Percentiles rank a stretch among this genome's conserved stretches.
These are phyloP conservation scores for Rugosomyces carneus DNA, from an alignment of 1,284 basidiomycete species.

Conservation along the genomic window DNA sequence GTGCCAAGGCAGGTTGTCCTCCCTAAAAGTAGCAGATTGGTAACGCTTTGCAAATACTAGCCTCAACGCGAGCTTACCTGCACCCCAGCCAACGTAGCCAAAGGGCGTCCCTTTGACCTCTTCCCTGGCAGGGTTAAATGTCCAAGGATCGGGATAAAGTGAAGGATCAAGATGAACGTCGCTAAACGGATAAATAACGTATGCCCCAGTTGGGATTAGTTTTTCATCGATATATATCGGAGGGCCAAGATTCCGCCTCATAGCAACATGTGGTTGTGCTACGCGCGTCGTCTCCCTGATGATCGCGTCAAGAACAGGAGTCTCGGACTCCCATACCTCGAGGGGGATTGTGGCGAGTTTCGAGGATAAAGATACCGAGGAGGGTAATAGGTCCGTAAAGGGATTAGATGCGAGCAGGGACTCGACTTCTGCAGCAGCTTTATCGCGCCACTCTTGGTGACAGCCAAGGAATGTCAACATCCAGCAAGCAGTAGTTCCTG, in stretches of 20 bases:
- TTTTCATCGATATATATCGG: slow-evolving; percentile 59
- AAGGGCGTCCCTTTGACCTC: slow-evolving; percentile 44
- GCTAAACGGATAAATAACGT: slow-evolving; percentile 70
- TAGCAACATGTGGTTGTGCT: slow-evolving; percentile 71
- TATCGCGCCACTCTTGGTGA: slow-evolving; percentile 54
- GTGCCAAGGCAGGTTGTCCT: slow-evolving; percentile 64
- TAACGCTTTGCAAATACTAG: not conserved
- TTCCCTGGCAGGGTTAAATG: slow-evolving; percentile 57
- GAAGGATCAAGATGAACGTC: slow-evolving; percentile 66
- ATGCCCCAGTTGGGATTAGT: slow-evolving; percentile 60
- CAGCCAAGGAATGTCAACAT: slow-evolving; percentile 61
- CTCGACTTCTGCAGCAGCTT: slow-evolving; percentile 54
- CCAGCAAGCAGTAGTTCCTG: slow-evolving; percentile 72
- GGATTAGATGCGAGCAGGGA: slow-evolving; percentile 49
- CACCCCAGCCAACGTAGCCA: slow-evolving; percentile 70
- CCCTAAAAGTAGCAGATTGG: slow-evolving; percentile 33
- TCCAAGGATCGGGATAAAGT: slow-evolving; percentile 68
- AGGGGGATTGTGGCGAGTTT: slow-evolving; percentile 55
- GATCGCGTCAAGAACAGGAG: slow-evolving; percentile 61
- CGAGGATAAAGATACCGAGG: slow-evolving; percentile 34
- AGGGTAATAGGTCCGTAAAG: slow-evolving; percentile 3
- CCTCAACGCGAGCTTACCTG: slow-evolving; percentile 41
- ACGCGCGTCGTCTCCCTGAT: slow-evolving; percentile 69
- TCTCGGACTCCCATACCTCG: slow-evolving; percentile 60
- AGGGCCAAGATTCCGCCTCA: slow-evolving; percentile 69